Conservation (phyloP, 345 rosid species). For the Eucalyptus virginea region DNA sequence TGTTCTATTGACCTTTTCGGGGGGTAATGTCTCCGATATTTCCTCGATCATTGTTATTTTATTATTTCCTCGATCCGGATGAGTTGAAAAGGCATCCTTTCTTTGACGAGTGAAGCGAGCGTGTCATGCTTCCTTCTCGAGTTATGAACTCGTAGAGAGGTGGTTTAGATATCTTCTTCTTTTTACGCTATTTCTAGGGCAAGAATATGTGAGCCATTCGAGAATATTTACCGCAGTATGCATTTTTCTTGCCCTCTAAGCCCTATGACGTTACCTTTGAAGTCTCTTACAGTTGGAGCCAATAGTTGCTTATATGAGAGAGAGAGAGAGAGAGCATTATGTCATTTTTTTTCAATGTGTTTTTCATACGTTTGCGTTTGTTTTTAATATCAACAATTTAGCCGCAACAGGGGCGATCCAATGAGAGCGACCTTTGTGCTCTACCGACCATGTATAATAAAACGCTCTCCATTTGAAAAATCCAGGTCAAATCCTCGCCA, state of each 20-base stretch:
- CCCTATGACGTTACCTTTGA: neutral
- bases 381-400: neutral
- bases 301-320: neutral
- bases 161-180: too few relatives aligned
- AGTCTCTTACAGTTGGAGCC: neutral
- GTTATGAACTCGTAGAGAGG: neutral
- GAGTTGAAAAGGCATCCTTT: neutral
- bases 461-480: neutral
- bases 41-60: neutral
- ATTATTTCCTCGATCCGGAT: neutral
- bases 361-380: too few relatives aligned
- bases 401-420: neutral
- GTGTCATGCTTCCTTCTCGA: neutral
- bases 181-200: neutral
- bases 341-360: too few relatives aligned
- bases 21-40: neutral
- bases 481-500: neutral
- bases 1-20: neutral
- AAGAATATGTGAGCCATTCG: neutral
- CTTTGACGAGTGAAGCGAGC: neutral
- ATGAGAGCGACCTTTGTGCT: neutral
- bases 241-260: neutral
- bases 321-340: neutral
- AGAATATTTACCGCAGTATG: neutral
- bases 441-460: neutral